Conservation (phyloP, 2,329 filamentous ascomycete species). For the Cercospora citrullina region DNA sequence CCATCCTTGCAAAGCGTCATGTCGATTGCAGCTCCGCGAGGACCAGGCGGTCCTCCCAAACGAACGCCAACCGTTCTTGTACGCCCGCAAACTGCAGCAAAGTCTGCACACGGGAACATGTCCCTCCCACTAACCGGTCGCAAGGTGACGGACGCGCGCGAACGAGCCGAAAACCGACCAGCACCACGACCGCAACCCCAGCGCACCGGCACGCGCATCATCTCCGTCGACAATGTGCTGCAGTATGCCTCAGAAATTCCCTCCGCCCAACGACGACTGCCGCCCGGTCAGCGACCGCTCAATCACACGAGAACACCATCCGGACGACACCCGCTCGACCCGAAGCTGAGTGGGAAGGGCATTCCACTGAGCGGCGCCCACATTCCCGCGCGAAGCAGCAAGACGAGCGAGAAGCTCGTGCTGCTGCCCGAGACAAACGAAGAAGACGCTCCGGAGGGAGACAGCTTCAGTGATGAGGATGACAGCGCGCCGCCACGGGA, state of each 20-base stretch:
- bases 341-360: conserved; percentile 58
- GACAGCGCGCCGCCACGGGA: conserved; percentile 62
- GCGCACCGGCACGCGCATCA: conserved; percentile 62
- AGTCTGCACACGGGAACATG: conserved; percentile 13
- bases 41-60: conserved; percentile 18
- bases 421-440: conserved; percentile 77
- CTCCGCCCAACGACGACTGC: conserved; percentile 81
- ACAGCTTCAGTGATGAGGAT: conserved; percentile 52
- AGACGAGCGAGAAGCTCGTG: conserved; percentile 96
- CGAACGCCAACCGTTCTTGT: conserved; percentile 27
- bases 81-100: conserved; percentile 4
- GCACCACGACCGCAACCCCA: conserved; percentile 27
- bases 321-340: conserved; percentile 54
- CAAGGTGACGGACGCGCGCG: conserved; percentile 31
- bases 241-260: conserved; percentile 94
- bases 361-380: conserved; percentile 41
- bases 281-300: conserved; percentile 57
- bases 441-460: conserved; percentile 53
- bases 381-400: conserved; percentile 83
- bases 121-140: conserved; percentile 19
- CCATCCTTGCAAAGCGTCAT: conserved; percentile 10
- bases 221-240: conserved; percentile 90
- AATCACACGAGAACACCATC: conserved; percentile 52
- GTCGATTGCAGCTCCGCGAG: conserved; percentile 24
- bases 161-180: conserved; percentile 18